Conservation (phyloP, 495 filamentous ascomycete species). For the Aspergillus ellipticus region DNA sequence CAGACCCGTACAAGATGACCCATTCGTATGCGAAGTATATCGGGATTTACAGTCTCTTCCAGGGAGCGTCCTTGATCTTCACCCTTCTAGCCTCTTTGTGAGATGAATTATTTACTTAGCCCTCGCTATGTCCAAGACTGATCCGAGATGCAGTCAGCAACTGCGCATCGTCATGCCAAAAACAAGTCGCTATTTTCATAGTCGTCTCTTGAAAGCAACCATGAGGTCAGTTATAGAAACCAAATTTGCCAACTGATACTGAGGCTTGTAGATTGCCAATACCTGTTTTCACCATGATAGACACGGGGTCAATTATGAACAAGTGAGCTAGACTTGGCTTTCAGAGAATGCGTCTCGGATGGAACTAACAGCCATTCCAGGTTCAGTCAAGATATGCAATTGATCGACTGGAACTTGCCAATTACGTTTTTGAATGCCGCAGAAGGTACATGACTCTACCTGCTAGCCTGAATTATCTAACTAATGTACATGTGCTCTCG, state of each 20-base stretch:
- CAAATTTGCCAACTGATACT: background rate
- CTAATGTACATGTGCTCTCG: background rate
- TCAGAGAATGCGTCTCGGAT: background rate
- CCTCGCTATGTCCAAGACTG: background rate
- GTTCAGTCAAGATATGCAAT: background rate
- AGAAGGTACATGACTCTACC: background rate
- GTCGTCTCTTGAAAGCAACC: background rate
- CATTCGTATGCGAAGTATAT: background rate
- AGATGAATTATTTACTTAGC: background rate
- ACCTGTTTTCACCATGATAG: background rate
- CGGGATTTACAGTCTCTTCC: background rate
- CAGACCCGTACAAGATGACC: background rate
- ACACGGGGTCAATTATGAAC: background rate
- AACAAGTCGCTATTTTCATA: conserved; percentile 2
- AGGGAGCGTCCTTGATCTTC: background rate
- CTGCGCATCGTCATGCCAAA: background rate
- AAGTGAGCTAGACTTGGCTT: background rate
- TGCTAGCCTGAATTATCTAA: background rate
- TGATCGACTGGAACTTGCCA: background rate
- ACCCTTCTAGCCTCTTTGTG: background rate
- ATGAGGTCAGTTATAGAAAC: background rate
- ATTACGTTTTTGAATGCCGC: background rate
- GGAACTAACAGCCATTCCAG: background rate
- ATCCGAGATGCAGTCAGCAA: background rate
- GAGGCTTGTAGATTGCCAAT: background rate